These are phyloP conservation scores for Phytopythium cucurbitacearum DNA, from an alignment of 352 stramenopile genomes.

Conservation along the genomic window DNA sequence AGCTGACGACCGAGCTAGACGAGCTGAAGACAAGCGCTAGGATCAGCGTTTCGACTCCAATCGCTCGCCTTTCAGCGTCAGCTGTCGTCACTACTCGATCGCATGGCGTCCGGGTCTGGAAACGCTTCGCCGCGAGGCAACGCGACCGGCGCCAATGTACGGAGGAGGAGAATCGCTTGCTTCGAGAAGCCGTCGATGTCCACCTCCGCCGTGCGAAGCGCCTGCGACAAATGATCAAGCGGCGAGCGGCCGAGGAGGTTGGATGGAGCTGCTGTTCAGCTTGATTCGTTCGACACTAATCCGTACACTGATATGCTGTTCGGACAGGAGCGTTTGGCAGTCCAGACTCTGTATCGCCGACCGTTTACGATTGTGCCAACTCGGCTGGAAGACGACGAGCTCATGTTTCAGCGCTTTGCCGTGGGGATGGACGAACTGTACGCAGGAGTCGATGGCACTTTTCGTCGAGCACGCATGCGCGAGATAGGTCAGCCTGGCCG, in stretches of 20 bases:
- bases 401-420: background rate
- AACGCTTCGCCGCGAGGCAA: background rate
- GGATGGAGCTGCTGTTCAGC: background rate
- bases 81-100: background rate
- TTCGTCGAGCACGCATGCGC: background rate
- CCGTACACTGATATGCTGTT: too few species aligned
- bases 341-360: background rate
- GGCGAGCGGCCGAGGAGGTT: background rate
- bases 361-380: background rate
- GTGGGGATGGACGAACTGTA: background rate
- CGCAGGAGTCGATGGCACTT: background rate
- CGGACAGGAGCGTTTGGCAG: too few species aligned
- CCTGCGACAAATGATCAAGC: background rate
- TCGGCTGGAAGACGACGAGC: background rate
- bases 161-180: conserved; percentile 2
- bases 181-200: background rate
- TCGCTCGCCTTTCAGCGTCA: background rate
- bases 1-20: background rate
- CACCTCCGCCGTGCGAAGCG: background rate
- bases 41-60: background rate
- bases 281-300: too few species aligned
- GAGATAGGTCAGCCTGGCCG: background rate
- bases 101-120: background rate
- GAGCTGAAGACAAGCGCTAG: background rate
- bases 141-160: background rate